Percentiles rank a stretch among this genome's conserved stretches.
These are phyloP conservation scores for Rhodotorula sp. DNA, from an alignment of 1,284 basidiomycete species.

Conservation along the genomic window DNA sequence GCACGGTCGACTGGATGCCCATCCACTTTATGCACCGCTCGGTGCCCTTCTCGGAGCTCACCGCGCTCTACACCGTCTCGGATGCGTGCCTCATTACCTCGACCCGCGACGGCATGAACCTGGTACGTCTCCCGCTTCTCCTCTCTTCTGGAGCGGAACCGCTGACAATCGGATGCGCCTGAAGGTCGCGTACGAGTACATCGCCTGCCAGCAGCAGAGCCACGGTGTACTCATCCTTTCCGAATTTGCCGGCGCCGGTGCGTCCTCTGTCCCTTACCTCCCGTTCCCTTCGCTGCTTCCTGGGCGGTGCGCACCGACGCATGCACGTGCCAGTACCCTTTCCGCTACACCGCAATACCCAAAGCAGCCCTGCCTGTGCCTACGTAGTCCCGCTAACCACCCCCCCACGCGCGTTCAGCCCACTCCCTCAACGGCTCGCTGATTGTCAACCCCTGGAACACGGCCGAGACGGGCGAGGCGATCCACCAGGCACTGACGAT, in stretches of 20 bases:
- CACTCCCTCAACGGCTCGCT: slow-evolving; percentile 91
- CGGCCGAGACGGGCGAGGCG: slow-evolving; percentile 89
- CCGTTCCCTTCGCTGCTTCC: neutral
- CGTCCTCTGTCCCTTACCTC: neutral
- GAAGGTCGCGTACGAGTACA: slow-evolving; percentile 98
- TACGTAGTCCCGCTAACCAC: neutral
- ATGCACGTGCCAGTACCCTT: no score
- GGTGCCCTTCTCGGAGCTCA: slow-evolving; percentile 89
- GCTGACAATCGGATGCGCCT: neutral
- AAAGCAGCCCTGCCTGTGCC: no score
- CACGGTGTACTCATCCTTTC: slow-evolving; percentile 97
- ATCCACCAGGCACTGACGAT: slow-evolving; percentile 93
- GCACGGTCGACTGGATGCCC: slow-evolving; percentile 98
- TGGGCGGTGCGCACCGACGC: no score
- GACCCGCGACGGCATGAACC: slow-evolving; percentile 97
- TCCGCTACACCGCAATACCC: no score
- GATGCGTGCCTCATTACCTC: slow-evolving; percentile 95
- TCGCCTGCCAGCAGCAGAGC: slow-evolving; percentile 87
- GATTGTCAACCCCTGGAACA: slow-evolving; percentile 80
- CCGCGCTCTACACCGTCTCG: slow-evolving; percentile 92
- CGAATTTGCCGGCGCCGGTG: slow-evolving; percentile 87
- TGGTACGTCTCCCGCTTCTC: slow-evolving; percentile 61
- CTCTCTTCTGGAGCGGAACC: neutral
- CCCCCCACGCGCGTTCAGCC: slow-evolving; percentile 55
- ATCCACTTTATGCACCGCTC: slow-evolving; percentile 98